Base-by-base conservation (phyloP, 1,139 yeast species). In the Kodamaea suecica region DNA sequence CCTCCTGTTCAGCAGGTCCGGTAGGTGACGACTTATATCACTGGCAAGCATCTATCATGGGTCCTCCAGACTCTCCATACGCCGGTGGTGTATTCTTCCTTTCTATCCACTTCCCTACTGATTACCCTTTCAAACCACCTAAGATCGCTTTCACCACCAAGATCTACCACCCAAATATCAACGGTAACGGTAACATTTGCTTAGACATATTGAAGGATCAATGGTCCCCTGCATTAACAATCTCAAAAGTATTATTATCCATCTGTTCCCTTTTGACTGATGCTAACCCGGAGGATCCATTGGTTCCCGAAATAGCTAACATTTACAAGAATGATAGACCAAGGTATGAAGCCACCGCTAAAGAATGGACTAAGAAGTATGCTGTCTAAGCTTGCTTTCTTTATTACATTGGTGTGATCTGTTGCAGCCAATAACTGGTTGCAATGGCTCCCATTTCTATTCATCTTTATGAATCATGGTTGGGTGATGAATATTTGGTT, bases 1-100 rank as follows among this genome's bases (percentile, higher is more conserved):
- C 97, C 41, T 88, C 97, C 34, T 94, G 98, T 68, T 88, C 97
- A 27, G 98, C 98, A 8, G 99, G 98, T 34, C 99, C 99, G 53
- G 95, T 87, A 34, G 97, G 97, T 38, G 97, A 92, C 55, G 95
- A 87, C 59, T 73, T 87, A 59, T 87, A 82, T 70, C 95, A 86
- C 73, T 87, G 96, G 96, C 95, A 87, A 66, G 96, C 96, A 32
- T 86, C 95, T 39, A 87, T 87, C 61, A 84, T 87, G 92, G 96
- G 96, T 31, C 96, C 96, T 33, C 76, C 92, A 48, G 96, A 87
- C 65, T 83, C 94, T 35, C 95, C 96, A 49, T 87, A 86, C 54
- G 86, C 95, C 35, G 94, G 94, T 48, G 96, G 95, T 50, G 95
- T 87, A 28, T 87, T 87, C 65, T 87, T 87, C 73, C 75, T 87